Evolutionary conservation across 176 grass and related monocot species (phyloP).

Genomic region (Triticum aestivum): DNA sequence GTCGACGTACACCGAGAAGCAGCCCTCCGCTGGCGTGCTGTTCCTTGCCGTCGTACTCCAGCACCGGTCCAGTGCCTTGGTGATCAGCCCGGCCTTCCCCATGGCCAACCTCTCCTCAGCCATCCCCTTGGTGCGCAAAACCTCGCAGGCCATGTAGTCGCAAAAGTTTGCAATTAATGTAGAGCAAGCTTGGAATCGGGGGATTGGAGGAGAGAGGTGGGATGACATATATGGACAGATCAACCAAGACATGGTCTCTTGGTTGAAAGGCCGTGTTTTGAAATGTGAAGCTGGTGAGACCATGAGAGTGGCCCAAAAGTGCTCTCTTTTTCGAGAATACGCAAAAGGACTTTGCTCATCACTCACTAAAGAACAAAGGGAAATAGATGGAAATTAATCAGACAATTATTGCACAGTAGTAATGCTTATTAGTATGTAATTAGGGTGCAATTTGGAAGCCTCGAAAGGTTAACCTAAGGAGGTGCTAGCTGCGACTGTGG

Average conservation of each 20-base stretch:
- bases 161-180: background rate
- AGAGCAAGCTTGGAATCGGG: background rate
- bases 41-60: background rate
- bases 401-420: background rate
- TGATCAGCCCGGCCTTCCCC: slow-evolving; percentile 38
- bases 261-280: background rate
- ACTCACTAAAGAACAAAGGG: background rate
- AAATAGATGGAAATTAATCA: background rate
- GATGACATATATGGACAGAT: background rate
- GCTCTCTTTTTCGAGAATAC: background rate
- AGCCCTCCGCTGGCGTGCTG: slow-evolving; percentile 7
- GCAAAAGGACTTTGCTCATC: background rate
- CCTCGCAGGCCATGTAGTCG: background rate
- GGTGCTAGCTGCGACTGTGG: background rate
- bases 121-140: background rate
- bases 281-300: background rate
- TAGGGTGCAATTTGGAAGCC: slow-evolving; percentile 30
- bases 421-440: background rate
- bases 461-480: background rate
- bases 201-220: background rate
- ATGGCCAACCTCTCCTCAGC: background rate
- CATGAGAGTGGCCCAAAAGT: background rate
- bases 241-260: background rate
- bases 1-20: slow-evolving; percentile 50
- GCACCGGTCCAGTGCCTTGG: slow-evolving; percentile 51